These are phyloP conservation scores for Rhododendron simsii DNA, from an alignment of 148 eudicot genomes.

Conservation along the genomic window DNA sequence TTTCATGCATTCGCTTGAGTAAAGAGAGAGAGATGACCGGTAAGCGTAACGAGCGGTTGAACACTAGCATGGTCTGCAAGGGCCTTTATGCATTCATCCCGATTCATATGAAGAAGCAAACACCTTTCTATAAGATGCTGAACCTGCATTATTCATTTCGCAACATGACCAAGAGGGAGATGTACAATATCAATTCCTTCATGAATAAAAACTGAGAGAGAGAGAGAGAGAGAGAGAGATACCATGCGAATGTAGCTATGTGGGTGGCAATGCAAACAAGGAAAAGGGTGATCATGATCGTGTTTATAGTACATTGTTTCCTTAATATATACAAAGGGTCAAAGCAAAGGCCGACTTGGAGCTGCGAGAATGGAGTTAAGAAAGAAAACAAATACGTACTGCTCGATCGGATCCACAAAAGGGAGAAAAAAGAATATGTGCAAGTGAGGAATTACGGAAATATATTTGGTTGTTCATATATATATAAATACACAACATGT, in stretches of 20 bases:
- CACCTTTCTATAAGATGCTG: conserved; percentile 85
- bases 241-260: conserved; percentile 78
- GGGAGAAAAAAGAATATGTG: not conserved
- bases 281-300: conserved; percentile 20
- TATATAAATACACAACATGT: too few species aligned
- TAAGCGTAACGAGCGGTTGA: conserved; percentile 55
- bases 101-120: conserved; percentile 58
- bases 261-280: conserved; percentile 84
- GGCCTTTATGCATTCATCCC: conserved; percentile 64
- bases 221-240: conserved; percentile 9
- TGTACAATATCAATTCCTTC: too few species aligned
- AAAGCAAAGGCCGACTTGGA: conserved; percentile 5
- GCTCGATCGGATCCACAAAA: not conserved
- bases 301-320: conserved; percentile 17
- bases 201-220: not conserved
- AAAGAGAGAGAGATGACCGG: conserved; percentile 29
- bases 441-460: not conserved
- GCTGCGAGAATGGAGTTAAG: not conserved
- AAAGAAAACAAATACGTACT: not conserved
- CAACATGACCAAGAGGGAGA: too few species aligned
- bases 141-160: conserved; percentile 32
- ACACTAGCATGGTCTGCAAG: conserved; percentile 62
- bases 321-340: not conserved
- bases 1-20: not conserved
- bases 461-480: conserved; percentile 5